A percentile compares a stretch with the other conserved stretches of the same genome.
phyloP scores from a whole-genome alignment of 768 basidiomycete species.

The Amanita brunnescens region DNA sequence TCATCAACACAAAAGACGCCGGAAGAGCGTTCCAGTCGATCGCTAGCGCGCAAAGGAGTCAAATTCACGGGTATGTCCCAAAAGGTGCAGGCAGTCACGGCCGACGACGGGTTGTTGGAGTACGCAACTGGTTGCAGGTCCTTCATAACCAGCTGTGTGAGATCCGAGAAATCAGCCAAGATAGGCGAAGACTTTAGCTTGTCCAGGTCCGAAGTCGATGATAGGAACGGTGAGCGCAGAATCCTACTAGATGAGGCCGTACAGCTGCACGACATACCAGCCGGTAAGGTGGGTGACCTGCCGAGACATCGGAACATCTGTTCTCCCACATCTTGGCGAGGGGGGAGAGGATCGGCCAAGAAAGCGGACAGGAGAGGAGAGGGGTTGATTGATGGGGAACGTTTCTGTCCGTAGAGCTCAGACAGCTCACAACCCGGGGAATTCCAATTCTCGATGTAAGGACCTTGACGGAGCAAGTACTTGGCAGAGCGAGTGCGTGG shows the following conservation, averaged over 20 bases:
- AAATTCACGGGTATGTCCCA: neutral
- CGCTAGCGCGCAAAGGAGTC: too few relatives aligned
- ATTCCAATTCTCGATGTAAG: conserved; percentile 5
- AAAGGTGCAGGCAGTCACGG: neutral
- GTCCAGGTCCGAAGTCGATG: neutral
- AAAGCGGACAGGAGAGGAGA: conserved; percentile 2
- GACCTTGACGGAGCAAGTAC: conserved; percentile 4
- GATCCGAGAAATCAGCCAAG: neutral
- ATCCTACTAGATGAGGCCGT: neutral
- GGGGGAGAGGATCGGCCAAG: neutral
- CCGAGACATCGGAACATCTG: neutral
- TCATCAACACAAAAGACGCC: too few relatives aligned
- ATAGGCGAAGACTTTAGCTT: neutral
- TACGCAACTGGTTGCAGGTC: conserved; percentile 1
- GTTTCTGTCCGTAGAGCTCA: conserved; percentile 1
- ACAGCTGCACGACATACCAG: neutral
- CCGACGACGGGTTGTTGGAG: neutral
- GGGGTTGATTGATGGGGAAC: neutral
- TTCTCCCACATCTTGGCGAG: neutral
- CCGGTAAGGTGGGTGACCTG: neutral
- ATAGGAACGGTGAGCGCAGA: conserved; percentile 3
- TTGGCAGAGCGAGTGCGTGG: conserved; percentile 3
- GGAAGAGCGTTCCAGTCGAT: too few relatives aligned
- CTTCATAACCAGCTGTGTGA: neutral
- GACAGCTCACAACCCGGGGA: conserved; percentile 2